A percentile compares a stretch with the other conserved stretches of the same genome.
phyloP scores from a whole-genome alignment of 2,329 filamentous ascomycete genomes.

The Claviceps quebecensis region DNA sequence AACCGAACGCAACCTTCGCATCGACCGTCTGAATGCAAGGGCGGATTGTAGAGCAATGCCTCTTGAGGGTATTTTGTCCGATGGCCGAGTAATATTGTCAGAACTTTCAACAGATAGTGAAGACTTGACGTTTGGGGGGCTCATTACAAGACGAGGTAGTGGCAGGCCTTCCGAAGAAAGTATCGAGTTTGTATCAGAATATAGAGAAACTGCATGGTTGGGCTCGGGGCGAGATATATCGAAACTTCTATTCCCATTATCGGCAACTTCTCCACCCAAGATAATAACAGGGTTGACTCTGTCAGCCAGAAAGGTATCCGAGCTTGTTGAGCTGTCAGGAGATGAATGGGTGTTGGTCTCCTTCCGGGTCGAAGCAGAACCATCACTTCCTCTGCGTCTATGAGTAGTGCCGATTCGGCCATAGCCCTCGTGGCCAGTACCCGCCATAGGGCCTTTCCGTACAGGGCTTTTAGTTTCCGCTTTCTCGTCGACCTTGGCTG shows the following conservation, averaged over 20 bases:
- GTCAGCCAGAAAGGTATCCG: constrained; percentile 45
- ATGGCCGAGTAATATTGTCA: constrained; percentile 27
- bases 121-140: constrained; percentile 39
- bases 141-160: constrained; percentile 24
- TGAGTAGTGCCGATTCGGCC: constrained; percentile 48
- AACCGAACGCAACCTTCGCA: constrained; percentile 34
- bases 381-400: constrained; percentile 48
- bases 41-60: constrained; percentile 32
- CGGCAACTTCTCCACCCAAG: constrained; percentile 45
- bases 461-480: constrained; percentile 24
- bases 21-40: constrained; percentile 40
- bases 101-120: constrained; percentile 25
- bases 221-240: constrained; percentile 22
- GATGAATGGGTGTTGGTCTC: constrained; percentile 31
- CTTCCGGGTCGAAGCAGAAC: constrained; percentile 31
- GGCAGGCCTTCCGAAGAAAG: constrained; percentile 25
- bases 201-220: constrained; percentile 30
- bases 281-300: constrained; percentile 54
- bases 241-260: constrained; percentile 40
- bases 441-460: constrained; percentile 65
- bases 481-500: constrained; percentile 36
- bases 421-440: constrained; percentile 88
- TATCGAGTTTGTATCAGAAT: constrained; percentile 29
- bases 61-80: constrained; percentile 44
- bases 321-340: constrained; percentile 35